Conservation (phyloP, 2,329 filamentous ascomycete genomes). For the Curvularia verruculosa region DNA sequence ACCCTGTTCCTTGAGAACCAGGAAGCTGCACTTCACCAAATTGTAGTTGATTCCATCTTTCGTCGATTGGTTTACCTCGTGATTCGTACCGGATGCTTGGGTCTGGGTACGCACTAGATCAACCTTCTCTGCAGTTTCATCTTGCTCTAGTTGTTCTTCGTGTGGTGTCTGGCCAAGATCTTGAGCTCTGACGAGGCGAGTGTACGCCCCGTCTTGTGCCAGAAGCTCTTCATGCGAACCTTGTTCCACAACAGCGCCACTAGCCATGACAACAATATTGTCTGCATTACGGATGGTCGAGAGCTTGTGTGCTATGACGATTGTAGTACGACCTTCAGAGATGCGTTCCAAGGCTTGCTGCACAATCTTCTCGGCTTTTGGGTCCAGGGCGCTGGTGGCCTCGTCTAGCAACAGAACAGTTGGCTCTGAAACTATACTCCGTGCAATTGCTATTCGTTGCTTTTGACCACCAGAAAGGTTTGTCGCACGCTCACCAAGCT, state of each 20-base stretch:
- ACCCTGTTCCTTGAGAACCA: slow-evolving; percentile 39
- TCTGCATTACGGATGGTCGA: slow-evolving; percentile 93
- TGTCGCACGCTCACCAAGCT: slow-evolving; percentile 91
- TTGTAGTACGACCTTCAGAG: slow-evolving; percentile 84
- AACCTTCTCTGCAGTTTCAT: slow-evolving; percentile 21
- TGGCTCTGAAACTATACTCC: slow-evolving; percentile 85
- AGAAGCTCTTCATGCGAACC: slow-evolving; percentile 84
- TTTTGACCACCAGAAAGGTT: slow-evolving; percentile 92
- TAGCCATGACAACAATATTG: slow-evolving; percentile 90
- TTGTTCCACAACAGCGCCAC: slow-evolving; percentile 84
- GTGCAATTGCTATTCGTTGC: slow-evolving; percentile 91
- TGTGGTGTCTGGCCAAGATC: slow-evolving; percentile 48
- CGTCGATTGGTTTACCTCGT: slow-evolving; percentile 25
- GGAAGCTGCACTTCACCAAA: slow-evolving; percentile 34
- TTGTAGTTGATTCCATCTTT: slow-evolving; percentile 40
- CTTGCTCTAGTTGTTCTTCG: slow-evolving; percentile 28
- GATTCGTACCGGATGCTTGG: slow-evolving; percentile 31
- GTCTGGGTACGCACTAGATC: slow-evolving; percentile 38
- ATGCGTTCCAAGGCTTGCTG: slow-evolving; percentile 90
- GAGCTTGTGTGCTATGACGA: slow-evolving; percentile 92
- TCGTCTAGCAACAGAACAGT: slow-evolving; percentile 91
- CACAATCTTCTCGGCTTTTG: slow-evolving; percentile 91
- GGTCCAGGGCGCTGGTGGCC: slow-evolving; percentile 83
- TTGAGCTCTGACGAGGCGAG: slow-evolving; percentile 66
- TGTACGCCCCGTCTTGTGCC: slow-evolving; percentile 73